Evolutionary conservation across 225 moss, liverwort and hornwort species (phyloP).

Genomic region (Straminergon stramineum): DNA sequence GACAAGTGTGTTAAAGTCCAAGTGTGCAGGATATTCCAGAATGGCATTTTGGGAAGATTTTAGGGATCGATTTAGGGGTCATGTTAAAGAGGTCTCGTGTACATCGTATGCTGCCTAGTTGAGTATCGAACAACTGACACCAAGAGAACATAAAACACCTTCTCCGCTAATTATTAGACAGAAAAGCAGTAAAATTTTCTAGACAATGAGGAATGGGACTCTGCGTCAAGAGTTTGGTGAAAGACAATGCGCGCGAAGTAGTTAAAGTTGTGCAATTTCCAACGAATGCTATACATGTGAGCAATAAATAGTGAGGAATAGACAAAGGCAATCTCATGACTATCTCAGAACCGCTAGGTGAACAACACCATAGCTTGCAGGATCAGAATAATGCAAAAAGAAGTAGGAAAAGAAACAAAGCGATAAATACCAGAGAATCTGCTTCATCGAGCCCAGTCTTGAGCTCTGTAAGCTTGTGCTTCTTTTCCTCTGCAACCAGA

Average conservation of each 20-base stretch:
- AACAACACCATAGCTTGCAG: background rate
- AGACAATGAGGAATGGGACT: background rate
- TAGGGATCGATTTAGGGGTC: background rate
- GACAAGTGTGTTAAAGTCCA: background rate
- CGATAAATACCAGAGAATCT: constrained; percentile 38
- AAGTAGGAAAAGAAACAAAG: background rate
- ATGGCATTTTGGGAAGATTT: background rate
- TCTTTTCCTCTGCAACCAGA: constrained; percentile 46
- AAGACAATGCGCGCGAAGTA: background rate
- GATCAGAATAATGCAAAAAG: background rate
- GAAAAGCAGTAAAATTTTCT: background rate
- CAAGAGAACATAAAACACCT: background rate
- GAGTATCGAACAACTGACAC: background rate
- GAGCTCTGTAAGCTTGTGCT: constrained; percentile 56
- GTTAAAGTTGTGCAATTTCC: background rate
- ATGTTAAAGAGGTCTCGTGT: background rate
- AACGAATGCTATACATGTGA: background rate
- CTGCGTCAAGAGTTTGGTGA: background rate
- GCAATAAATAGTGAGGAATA: background rate
- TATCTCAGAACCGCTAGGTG: background rate
- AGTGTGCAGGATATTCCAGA: background rate
- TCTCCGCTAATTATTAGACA: background rate
- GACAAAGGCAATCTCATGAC: background rate
- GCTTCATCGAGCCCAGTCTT: constrained; percentile 66
- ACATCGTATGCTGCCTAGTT: background rate